Evolutionary conservation across 2,329 filamentous ascomycete genomes (phyloP).

Genomic region (Aspergillus udagawae): DNA sequence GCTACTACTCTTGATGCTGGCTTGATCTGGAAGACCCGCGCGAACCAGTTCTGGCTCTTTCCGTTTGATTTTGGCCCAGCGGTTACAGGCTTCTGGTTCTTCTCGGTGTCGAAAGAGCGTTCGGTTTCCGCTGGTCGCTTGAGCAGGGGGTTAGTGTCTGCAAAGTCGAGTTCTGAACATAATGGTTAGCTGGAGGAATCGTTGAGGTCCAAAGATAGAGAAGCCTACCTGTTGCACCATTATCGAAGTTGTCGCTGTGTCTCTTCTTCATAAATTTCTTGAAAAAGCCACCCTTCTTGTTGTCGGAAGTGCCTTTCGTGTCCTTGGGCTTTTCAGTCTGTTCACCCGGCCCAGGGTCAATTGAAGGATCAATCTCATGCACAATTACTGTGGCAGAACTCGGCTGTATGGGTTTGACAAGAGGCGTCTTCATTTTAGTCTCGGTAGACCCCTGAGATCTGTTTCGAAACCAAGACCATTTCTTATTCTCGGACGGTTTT

Average conservation of each 20-base stretch:
- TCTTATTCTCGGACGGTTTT: conserved; percentile 32
- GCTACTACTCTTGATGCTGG: conserved; percentile 73
- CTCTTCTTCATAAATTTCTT: conserved; percentile 52
- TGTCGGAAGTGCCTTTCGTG: conserved; percentile 13
- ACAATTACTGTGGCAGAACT: conserved; percentile 24
- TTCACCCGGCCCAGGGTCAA: conserved; percentile 4
- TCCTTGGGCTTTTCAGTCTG: conserved; percentile 1
- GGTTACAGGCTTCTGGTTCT: conserved; percentile 9
- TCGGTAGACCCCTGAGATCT: conserved; percentile 26
- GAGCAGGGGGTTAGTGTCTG: conserved; percentile 8
- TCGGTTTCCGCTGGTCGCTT: conserved; percentile 14
- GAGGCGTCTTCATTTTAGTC: conserved; percentile 14
- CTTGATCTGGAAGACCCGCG: conserved; percentile 83
- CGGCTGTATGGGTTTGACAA: conserved; percentile 21
- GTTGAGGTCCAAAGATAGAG: background rate
- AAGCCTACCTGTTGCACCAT: conserved; percentile 37
- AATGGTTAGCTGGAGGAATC: background rate
- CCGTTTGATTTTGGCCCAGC: conserved; percentile 13
- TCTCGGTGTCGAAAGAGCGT: conserved; percentile 15
- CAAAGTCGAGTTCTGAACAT: conserved; percentile 5
- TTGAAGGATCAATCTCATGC: conserved; percentile 19
- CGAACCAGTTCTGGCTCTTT: conserved; percentile 75
- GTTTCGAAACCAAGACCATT: conserved; percentile 46
- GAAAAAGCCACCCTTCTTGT: conserved; percentile 45
- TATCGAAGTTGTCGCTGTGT: conserved; percentile 31